phyloP scores from a whole-genome alignment of 768 basidiomycete species.

The Pleurotus salmoneostramineus region DNA sequence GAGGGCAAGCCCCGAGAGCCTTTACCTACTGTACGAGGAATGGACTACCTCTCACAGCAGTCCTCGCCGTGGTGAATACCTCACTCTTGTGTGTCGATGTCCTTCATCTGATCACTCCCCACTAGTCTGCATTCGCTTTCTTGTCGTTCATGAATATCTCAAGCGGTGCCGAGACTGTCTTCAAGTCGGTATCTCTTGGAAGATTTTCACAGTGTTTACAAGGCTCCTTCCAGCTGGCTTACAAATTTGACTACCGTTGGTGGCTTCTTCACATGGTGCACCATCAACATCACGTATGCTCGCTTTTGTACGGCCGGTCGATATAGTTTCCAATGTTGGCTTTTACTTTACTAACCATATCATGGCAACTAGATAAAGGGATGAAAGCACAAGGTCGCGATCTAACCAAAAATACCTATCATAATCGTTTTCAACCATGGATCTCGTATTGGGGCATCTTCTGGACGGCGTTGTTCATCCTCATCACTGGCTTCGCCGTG shows the following conservation, averaged over 20 bases:
- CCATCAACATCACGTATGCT: constrained; percentile 68
- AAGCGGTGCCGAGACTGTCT: constrained; percentile 47
- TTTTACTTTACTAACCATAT: too few relatives aligned
- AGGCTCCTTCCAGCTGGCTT: constrained; percentile 48
- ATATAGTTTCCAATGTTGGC: too few relatives aligned
- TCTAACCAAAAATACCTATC: constrained; percentile 58
- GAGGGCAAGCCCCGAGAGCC: constrained; percentile 43
- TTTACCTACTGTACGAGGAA: constrained; percentile 40
- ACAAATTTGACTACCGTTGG: constrained; percentile 62
- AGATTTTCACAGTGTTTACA: neutral
- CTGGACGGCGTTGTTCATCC: constrained; percentile 60
- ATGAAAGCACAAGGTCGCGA: constrained; percentile 63
- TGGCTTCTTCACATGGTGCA: constrained; percentile 64
- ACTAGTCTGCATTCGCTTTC: constrained; percentile 35
- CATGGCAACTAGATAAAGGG: constrained; percentile 24
- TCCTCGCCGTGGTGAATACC: constrained; percentile 23
- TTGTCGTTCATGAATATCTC: constrained; percentile 65
- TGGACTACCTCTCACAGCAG: constrained; percentile 39
- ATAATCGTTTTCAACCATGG: constrained; percentile 60
- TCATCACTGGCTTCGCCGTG: constrained; percentile 48
- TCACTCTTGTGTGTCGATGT: too few relatives aligned
- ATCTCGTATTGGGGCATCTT: constrained; percentile 67
- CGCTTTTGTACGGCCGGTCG: constrained; percentile 44
- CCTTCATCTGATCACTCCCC: too few relatives aligned
- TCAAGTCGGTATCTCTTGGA: constrained; percentile 36